These are phyloP conservation scores for Exophiala phaeomuriformis DNA, from an alignment of 2,329 filamentous ascomycete genomes.

Conservation along the genomic window DNA sequence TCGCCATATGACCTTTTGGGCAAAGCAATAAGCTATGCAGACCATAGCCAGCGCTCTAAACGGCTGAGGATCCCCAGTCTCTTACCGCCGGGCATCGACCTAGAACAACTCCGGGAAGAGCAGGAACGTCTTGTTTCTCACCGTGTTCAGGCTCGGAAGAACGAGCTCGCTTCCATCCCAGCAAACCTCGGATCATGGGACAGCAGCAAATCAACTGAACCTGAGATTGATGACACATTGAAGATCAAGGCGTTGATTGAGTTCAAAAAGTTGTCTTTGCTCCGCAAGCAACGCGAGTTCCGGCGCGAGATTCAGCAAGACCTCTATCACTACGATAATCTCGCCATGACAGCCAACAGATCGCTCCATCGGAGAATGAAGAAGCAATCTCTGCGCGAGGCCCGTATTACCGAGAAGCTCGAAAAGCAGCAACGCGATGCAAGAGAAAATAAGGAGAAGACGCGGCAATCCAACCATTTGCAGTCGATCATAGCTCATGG, in stretches of 20 bases:
- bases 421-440: slow-evolving; percentile 98
- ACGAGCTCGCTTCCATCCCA: slow-evolving; percentile 73
- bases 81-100: slow-evolving; percentile 80
- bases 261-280: slow-evolving; percentile 82
- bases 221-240: slow-evolving; percentile 68
- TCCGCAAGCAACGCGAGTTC: slow-evolving; percentile 78
- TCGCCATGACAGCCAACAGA: slow-evolving; percentile 94
- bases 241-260: slow-evolving; percentile 91
- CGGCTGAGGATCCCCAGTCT: slow-evolving; percentile 77
- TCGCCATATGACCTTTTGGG: slow-evolving; percentile 58
- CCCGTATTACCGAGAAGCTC: slow-evolving; percentile 94
- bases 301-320: slow-evolving; percentile 81
- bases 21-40: slow-evolving; percentile 64
- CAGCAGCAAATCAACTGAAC: slow-evolving; percentile 58
- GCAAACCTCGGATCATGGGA: slow-evolving; percentile 87
- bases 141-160: slow-evolving; percentile 74
- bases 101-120: slow-evolving; percentile 77
- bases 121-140: slow-evolving; percentile 85
- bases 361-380: slow-evolving; percentile 87
- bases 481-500: slow-evolving; percentile 78
- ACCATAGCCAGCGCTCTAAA: slow-evolving; percentile 68
- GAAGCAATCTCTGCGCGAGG: slow-evolving; percentile 92
- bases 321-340: slow-evolving; percentile 91
- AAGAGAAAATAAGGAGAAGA: slow-evolving; percentile 91
- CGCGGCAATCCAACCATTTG: slow-evolving; percentile 90